Percentiles rank a stretch among this genome's conserved stretches.
Evolutionary conservation across 129 eudicot species (phyloP).

Genomic region (Glebionis coronaria): DNA sequence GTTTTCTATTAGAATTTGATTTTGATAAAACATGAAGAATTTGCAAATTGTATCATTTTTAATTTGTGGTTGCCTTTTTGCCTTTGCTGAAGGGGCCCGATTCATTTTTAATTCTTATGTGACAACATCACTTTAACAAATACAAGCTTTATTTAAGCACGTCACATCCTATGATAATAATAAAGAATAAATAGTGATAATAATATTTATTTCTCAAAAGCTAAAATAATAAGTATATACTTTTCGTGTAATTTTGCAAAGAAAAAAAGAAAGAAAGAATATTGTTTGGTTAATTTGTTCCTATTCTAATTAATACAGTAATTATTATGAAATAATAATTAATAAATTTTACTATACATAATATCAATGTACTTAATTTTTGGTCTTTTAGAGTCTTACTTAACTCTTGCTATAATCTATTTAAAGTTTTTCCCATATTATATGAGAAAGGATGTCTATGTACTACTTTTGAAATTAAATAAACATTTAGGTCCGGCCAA

Average conservation of each 20-base stretch:
- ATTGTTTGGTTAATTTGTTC: no score
- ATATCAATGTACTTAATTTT: no score
- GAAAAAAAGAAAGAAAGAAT: no score
- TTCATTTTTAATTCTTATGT: slow-evolving; percentile 20
- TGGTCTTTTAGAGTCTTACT: no score
- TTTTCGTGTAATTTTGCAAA: no score
- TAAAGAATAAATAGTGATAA: background rate
- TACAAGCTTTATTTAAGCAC: slow-evolving; percentile 28
- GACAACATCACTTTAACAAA: slow-evolving; percentile 39
- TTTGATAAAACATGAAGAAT: background rate
- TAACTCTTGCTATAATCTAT: no score
- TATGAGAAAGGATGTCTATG: background rate
- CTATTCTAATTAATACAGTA: no score
- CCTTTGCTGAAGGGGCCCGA: slow-evolving; percentile 24
- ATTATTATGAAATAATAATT: no score
- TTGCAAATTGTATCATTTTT: background rate
- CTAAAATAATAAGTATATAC: background rate
- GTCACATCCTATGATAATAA: slow-evolving; percentile 33
- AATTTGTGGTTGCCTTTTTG: slow-evolving; percentile 20
- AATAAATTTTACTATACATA: no score
- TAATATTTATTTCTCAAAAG: background rate
- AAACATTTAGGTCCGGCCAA: slow-evolving; percentile 19
- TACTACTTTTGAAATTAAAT: background rate
- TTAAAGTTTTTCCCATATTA: background rate
- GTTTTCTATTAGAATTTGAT: background rate